Evolutionary conservation across 2,329 filamentous ascomycete species (phyloP), one percentile per base, ranked within the genome.

Genomic region (Claviceps sorghi): DNA sequence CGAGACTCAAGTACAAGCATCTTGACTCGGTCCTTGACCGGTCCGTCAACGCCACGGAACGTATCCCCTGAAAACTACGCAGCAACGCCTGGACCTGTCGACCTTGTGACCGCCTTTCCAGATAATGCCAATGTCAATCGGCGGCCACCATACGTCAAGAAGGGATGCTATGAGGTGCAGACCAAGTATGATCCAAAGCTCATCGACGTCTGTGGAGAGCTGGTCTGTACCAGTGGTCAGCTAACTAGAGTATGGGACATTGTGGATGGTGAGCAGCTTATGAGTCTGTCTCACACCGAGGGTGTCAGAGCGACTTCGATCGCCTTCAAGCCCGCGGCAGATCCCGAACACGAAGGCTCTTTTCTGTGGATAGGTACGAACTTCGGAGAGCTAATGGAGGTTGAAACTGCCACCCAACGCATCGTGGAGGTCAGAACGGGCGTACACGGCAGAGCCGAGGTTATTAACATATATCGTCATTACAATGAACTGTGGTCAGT

Each of bases 401-500:
- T 95, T 45, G 90, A 98, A 64, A 79, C 97, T 52, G 71, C 75
- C 2, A 83, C 82, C 0, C 83, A 90, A 62, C 80, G 77, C 38
- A 74, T 95, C 46, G 73, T 87, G 15, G 74, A 77, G 30, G 84
- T 77, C 19, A 87, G 85, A 60, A 70, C 78, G 2, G 81, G 75
- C 49, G 86, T 86, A 2, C 93, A 97, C 61, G 80, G 82, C 8
- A 81, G 87, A 43, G 77, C 82, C 55, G 87, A 95, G 59, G 78
- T 98, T 49, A 79, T 87, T 57, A 88, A 83, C 60, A 95, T 98
- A 43, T 85, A 88, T 63, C 82, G 93, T 41, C 85, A 94, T 65
- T 84, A 81, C 56, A 88, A 88, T 58, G 87, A 96, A 61, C 79
- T 98, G 65, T 98, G 93, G 93, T 90, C 90, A 0, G 67, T 98